Evolutionary conservation across 106 monocot genomes (phyloP).

Genomic region (Platanthera guangdongensis): DNA sequence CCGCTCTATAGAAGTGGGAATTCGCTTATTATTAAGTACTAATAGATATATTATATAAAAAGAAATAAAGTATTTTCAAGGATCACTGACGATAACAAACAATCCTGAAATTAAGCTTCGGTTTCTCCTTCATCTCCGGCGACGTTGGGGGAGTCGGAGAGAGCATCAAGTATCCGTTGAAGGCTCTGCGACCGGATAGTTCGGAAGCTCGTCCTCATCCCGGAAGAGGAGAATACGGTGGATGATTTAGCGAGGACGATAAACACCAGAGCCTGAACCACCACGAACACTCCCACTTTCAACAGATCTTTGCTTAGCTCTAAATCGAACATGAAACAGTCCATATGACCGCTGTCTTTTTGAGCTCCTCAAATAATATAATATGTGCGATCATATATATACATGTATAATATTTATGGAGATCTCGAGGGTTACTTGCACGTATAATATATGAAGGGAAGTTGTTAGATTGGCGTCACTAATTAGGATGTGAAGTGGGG

Average conservation of each 20-base stretch:
- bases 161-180: constrained; percentile 12
- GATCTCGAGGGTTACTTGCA: background rate
- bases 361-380: background rate
- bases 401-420: too few species aligned
- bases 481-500: background rate
- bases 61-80: too few species aligned
- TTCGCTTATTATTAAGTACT: too few species aligned
- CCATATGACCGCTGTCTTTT: background rate
- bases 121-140: background rate
- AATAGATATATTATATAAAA: too few species aligned
- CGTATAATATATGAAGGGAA: background rate
- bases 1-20: too few species aligned
- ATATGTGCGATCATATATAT: too few species aligned
- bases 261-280: constrained; percentile 39
- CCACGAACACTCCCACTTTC: constrained; percentile 28
- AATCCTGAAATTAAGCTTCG: background rate
- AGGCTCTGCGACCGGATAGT: constrained; percentile 13
- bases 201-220: constrained; percentile 6
- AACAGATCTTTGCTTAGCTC: background rate
- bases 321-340: background rate
- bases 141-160: constrained; percentile 14
- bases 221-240: constrained; percentile 25
- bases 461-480: background rate
- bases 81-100: too few species aligned
- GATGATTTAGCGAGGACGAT: constrained; percentile 43